These are phyloP conservation scores for Wickerhamomyces alni DNA, from an alignment of 805 yeast species.

Conservation along the genomic window DNA sequence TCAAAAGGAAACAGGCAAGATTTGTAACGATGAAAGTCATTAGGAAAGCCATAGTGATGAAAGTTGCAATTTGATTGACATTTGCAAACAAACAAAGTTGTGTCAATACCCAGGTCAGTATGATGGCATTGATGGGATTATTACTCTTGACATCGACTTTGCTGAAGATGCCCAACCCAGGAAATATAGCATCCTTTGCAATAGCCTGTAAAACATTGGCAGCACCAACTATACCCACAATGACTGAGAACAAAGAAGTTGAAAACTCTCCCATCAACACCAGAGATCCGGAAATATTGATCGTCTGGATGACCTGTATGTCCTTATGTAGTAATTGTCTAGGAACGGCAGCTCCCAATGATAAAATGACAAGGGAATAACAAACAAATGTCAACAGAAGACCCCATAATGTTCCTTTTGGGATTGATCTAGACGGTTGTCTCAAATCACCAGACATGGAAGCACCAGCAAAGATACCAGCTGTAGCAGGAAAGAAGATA, in stretches of 20 bases:
- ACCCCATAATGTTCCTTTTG: slow-evolving; percentile 90
- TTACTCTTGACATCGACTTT: slow-evolving; percentile 36
- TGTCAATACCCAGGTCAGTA: slow-evolving; percentile 75
- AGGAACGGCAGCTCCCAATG: slow-evolving; percentile 78
- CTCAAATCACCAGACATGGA: slow-evolving; percentile 94
- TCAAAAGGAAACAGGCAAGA: slow-evolving; percentile 84
- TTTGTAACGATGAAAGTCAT: slow-evolving; percentile 96
- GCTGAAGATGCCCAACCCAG: slow-evolving; percentile 63
- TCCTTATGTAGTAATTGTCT: slow-evolving; percentile 71
- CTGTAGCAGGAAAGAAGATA: slow-evolving; percentile 95
- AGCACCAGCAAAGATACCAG: slow-evolving; percentile 98
- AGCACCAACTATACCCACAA: slow-evolving; percentile 95
- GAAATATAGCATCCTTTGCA: slow-evolving; percentile 82
- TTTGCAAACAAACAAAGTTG: slow-evolving; percentile 86
- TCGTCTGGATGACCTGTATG: slow-evolving; percentile 79
- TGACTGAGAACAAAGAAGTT: slow-evolving; percentile 85
- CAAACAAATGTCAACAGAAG: slow-evolving; percentile 67
- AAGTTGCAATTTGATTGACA: slow-evolving; percentile 88
- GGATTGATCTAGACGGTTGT: slow-evolving; percentile 84
- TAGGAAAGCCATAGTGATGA: slow-evolving; percentile 94
- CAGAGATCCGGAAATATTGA: slow-evolving; percentile 60
- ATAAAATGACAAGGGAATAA: slow-evolving; percentile 73
- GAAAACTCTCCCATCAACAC: slow-evolving; percentile 87
- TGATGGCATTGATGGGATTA: slow-evolving; percentile 61
- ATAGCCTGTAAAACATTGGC: slow-evolving; percentile 89